phyloP scores from a whole-genome alignment of 805 yeast species.

The Ogataea henricii region DNA sequence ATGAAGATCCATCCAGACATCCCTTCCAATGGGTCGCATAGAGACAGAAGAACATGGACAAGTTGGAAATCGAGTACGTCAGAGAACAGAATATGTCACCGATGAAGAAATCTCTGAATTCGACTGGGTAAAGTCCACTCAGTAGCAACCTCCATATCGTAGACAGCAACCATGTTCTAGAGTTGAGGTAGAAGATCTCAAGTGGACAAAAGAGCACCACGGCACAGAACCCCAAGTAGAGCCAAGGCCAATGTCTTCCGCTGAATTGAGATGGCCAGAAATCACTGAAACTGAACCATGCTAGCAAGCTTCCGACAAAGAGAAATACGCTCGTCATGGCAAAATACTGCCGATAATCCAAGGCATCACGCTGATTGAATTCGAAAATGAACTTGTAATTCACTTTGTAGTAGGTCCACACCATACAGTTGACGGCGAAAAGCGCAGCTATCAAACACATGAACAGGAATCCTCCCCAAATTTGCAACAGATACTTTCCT shows the following conservation, averaged over 20 bases:
- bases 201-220: slow-evolving; percentile 62
- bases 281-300: slow-evolving; percentile 75
- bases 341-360: slow-evolving; percentile 66
- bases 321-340: slow-evolving; percentile 63
- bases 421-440: slow-evolving; percentile 66
- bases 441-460: slow-evolving; percentile 59
- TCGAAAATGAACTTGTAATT: slow-evolving; percentile 94
- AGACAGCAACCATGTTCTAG: slow-evolving; percentile 76
- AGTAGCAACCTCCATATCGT: slow-evolving; percentile 71
- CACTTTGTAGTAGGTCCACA: slow-evolving; percentile 75
- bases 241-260: slow-evolving; percentile 78
- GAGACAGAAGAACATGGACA: slow-evolving; percentile 83
- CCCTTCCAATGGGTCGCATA: slow-evolving; percentile 74
- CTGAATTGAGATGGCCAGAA: slow-evolving; percentile 63
- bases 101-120: slow-evolving; percentile 87
- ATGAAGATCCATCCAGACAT: slow-evolving; percentile 40
- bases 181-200: slow-evolving; percentile 52
- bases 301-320: slow-evolving; percentile 57
- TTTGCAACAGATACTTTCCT: slow-evolving; percentile 66
- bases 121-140: slow-evolving; percentile 92
- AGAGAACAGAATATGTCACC: slow-evolving; percentile 91
- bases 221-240: slow-evolving; percentile 59
- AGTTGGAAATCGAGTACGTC: slow-evolving; percentile 83
- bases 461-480: slow-evolving; percentile 91
- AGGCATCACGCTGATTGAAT: slow-evolving; percentile 65